Conservation (phyloP, 306 rosid genomes). For the Mimosa bimucronata region DNA sequence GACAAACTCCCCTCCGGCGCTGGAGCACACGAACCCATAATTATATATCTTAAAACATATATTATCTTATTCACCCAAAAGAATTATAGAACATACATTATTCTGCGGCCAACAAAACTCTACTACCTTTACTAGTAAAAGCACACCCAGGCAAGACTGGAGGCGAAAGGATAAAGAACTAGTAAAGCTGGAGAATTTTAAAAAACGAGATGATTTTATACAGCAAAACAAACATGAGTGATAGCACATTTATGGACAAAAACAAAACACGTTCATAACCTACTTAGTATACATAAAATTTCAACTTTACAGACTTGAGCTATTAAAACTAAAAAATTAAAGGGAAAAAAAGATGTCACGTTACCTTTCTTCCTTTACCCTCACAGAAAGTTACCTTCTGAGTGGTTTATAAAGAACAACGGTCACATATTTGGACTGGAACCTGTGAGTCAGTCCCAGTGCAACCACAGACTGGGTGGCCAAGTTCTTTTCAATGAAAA, state of each 20-base stretch:
- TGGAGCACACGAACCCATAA: neutral
- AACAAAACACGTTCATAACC: constrained; percentile 36
- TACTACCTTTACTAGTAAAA: too few relatives aligned
- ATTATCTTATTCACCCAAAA: neutral
- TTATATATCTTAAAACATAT: neutral
- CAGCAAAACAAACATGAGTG: constrained; percentile 32
- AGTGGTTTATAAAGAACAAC: constrained; percentile 93
- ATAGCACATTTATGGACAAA: constrained; percentile 46
- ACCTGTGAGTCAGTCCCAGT: constrained; percentile 88
- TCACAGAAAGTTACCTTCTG: constrained; percentile 49
- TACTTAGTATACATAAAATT: constrained; percentile 37
- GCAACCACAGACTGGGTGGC: constrained; percentile 88
- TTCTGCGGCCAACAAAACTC: neutral
- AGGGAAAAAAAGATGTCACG: constrained; percentile 1
- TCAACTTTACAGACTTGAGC: constrained; percentile 61
- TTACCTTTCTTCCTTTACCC: constrained; percentile 4
- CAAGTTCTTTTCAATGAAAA: constrained; percentile 85
- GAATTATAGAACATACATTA: too few relatives aligned
- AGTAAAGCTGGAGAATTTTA: neutral
- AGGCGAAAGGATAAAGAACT: constrained; percentile 14
- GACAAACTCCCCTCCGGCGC: neutral
- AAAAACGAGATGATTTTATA: constrained; percentile 24
- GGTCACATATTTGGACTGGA: constrained; percentile 84
- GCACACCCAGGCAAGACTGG: too few relatives aligned
- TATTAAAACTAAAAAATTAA: constrained; percentile 31